Percentiles rank a stretch among this genome's conserved stretches.
These are phyloP conservation scores for Silene noctiflora DNA, from an alignment of 179 eudicot species.

Conservation along the genomic window DNA sequence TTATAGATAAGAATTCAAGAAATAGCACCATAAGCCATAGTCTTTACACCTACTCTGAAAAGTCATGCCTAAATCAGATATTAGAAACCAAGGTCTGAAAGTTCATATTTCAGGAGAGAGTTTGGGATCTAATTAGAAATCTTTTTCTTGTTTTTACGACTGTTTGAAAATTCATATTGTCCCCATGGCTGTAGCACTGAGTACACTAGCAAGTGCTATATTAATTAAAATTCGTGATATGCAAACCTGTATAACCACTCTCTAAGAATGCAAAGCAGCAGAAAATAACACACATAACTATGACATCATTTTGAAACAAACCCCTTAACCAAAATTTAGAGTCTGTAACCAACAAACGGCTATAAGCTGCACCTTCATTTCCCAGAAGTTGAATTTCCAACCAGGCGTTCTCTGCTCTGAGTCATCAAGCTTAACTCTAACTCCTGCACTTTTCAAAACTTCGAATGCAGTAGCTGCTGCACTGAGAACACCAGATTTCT, in stretches of 20 bases:
- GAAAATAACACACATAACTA: neutral
- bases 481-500: constrained; percentile 64
- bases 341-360: constrained; percentile 3
- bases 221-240: constrained; percentile 5
- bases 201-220: neutral
- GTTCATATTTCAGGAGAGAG: neutral
- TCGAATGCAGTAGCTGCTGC: constrained; percentile 64
- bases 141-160: neutral
- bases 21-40: neutral
- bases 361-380: constrained; percentile 74
- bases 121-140: neutral
- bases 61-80: constrained; percentile 4
- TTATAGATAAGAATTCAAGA: neutral
- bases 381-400: constrained; percentile 98
- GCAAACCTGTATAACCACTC: neutral
- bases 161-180: neutral
- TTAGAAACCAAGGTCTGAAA: constrained; percentile 7
- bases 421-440: constrained; percentile 79
- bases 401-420: constrained; percentile 97
- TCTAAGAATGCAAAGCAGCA: neutral
- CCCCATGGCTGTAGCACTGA: neutral
- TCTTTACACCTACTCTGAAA: neutral
- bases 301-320: neutral
- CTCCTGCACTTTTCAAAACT: constrained; percentile 61
- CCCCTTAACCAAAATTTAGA: neutral